Evolutionary conservation across 768 basidiomycete species (phyloP).

Genomic region (Collybiopsis luxurians): DNA sequence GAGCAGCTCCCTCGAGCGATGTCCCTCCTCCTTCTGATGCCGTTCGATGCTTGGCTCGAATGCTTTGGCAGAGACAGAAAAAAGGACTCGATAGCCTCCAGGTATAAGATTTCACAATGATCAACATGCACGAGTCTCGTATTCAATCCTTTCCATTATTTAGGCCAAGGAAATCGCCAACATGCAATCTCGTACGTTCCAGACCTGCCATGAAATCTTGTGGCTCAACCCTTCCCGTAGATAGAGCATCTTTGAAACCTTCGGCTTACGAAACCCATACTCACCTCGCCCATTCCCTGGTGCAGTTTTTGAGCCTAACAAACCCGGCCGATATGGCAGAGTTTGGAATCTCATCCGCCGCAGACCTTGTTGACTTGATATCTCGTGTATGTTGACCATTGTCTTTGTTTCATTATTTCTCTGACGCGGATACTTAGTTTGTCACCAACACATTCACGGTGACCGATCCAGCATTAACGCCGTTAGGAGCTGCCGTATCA

Average conservation of each 20-base stretch:
- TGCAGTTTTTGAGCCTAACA: conserved; percentile 62
- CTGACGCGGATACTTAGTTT: conserved; percentile 51
- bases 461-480: conserved; percentile 71
- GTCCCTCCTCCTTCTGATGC: conserved; percentile 69
- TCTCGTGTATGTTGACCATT: conserved; percentile 50
- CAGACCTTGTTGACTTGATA: conserved; percentile 66
- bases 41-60: conserved; percentile 72
- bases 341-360: conserved; percentile 54
- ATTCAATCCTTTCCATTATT: not conserved
- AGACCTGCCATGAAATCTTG: not conserved
- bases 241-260: conserved; percentile 51
- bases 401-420: not conserved
- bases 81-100: conserved; percentile 51
- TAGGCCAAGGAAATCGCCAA: conserved; percentile 63
- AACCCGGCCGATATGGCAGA: conserved; percentile 57
- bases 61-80: conserved; percentile 65
- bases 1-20: conserved; percentile 44
- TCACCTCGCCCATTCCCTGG: conserved; percentile 70
- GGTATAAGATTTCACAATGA: conserved; percentile 38
- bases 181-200: conserved; percentile 73
- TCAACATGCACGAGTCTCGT: no score
- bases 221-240: conserved; percentile 30
- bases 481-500: conserved; percentile 83
- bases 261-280: conserved; percentile 55
- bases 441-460: conserved; percentile 89